Conservation (phyloP, 768 basidiomycete species). For the Phlebiopsis gigantea region DNA sequence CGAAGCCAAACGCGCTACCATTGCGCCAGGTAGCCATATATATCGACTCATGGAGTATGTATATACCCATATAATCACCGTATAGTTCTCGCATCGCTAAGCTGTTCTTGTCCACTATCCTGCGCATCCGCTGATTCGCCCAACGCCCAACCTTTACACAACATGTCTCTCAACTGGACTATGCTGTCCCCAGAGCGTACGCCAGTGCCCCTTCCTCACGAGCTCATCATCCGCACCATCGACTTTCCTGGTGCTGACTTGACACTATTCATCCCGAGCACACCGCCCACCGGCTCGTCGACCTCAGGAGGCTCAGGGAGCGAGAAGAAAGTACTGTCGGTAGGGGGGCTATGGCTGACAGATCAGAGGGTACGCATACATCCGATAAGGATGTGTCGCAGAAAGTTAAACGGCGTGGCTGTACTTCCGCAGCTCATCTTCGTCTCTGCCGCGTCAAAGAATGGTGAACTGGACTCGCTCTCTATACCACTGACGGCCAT, state of each 20-base stretch:
- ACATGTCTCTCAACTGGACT: constrained; percentile 80
- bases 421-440: constrained; percentile 57
- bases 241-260: constrained; percentile 52
- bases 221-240: constrained; percentile 51
- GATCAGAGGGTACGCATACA: constrained; percentile 58
- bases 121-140: too few species aligned
- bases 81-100: background rate
- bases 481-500: constrained; percentile 59
- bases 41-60: background rate
- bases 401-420: too few species aligned
- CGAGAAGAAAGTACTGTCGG: constrained; percentile 49
- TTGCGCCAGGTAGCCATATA: constrained; percentile 71
- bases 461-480: constrained; percentile 34
- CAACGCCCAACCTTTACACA: background rate
- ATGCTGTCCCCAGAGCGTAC: constrained; percentile 55
- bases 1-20: constrained; percentile 93
- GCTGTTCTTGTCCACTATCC: too few species aligned
- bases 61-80: background rate
- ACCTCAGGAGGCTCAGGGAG: constrained; percentile 50
- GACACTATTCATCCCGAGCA: constrained; percentile 47
- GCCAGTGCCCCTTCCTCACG: constrained; percentile 61
- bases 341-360: constrained; percentile 59
- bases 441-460: constrained; percentile 21
- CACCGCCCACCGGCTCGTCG: constrained; percentile 35
- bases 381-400: background rate